Evolutionary conservation across 2,329 filamentous ascomycete genomes (phyloP).

Genomic region (Fusarium avenaceum): DNA sequence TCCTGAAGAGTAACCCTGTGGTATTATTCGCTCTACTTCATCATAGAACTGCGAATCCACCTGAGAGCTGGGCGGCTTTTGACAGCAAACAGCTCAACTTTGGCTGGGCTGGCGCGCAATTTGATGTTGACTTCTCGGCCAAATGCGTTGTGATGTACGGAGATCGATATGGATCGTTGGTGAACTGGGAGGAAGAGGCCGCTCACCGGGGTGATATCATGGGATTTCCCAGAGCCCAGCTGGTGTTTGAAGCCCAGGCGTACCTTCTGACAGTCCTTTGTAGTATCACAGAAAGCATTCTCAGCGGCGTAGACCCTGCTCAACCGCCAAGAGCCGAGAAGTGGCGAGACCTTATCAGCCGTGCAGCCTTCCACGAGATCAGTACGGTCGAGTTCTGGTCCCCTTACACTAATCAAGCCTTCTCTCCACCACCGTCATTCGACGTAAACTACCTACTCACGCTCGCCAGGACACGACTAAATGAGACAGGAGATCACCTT

Average conservation of each 20-base stretch:
- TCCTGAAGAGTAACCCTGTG: accelerated
- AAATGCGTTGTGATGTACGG: background rate
- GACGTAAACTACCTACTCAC: accelerated
- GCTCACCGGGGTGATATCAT: accelerated
- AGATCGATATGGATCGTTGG: accelerated
- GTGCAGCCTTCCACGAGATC: background rate
- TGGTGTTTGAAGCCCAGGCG: accelerated
- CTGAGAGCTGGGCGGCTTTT: accelerated
- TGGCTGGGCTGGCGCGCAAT: accelerated
- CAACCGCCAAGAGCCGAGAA: background rate
- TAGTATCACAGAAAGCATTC: background rate
- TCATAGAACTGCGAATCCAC: background rate
- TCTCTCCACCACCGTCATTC: accelerated
- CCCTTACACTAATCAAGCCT: background rate
- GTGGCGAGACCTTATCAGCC: background rate
- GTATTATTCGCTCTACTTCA: accelerated
- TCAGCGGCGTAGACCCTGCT: accelerated
- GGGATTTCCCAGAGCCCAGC: background rate
- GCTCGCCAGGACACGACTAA: accelerated
- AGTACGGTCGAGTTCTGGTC: background rate
- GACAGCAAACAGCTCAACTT: accelerated
- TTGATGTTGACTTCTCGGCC: background rate
- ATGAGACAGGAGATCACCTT: accelerated
- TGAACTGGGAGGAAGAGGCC: background rate
- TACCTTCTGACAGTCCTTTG: background rate